phyloP scores from a whole-genome alignment of 495 filamentous ascomycete genomes.

The Tuber aestivum region DNA sequence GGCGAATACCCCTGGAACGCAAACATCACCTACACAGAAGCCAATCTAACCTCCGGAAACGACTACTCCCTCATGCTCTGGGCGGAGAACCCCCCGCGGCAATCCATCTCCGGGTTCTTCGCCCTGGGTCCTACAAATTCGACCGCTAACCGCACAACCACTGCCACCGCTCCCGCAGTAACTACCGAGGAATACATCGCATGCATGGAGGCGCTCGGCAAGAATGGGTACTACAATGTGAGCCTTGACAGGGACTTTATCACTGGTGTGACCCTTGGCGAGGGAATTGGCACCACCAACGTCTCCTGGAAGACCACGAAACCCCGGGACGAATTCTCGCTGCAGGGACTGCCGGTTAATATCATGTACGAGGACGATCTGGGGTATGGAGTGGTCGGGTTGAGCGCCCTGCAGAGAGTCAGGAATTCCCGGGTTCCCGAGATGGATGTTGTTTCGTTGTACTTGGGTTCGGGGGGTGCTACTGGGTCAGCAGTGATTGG shows the following conservation, averaged over 20 bases:
- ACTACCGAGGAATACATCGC: neutral
- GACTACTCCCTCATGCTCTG: slow-evolving; percentile 42
- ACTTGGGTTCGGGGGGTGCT: slow-evolving; percentile 24
- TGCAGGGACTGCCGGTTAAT: slow-evolving; percentile 29
- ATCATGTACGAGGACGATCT: slow-evolving; percentile 24
- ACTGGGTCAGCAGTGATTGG: slow-evolving; percentile 39
- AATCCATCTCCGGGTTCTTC: slow-evolving; percentile 37
- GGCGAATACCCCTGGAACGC: slow-evolving; percentile 40
- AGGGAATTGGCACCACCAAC: slow-evolving; percentile 12
- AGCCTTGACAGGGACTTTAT: slow-evolving; percentile 27
- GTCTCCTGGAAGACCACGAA: slow-evolving; percentile 19
- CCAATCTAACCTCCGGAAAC: slow-evolving; percentile 22
- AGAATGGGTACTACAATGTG: slow-evolving; percentile 39
- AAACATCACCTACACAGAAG: slow-evolving; percentile 20
- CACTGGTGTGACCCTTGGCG: neutral
- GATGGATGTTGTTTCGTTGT: slow-evolving; percentile 39
- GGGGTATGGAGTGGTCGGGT: slow-evolving; percentile 35
- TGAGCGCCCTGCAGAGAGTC: slow-evolving; percentile 33
- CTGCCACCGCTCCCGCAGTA: neutral
- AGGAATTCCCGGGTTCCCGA: slow-evolving; percentile 23
- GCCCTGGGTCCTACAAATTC: slow-evolving; percentile 15
- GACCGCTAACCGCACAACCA: slow-evolving; percentile 8
- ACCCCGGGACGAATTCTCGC: slow-evolving; percentile 6
- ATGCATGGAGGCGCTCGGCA: slow-evolving; percentile 25
- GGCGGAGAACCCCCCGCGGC: slow-evolving; percentile 32